Evolutionary conservation across 306 rosid species (phyloP).

Genomic region (Inga oerstediana): DNA sequence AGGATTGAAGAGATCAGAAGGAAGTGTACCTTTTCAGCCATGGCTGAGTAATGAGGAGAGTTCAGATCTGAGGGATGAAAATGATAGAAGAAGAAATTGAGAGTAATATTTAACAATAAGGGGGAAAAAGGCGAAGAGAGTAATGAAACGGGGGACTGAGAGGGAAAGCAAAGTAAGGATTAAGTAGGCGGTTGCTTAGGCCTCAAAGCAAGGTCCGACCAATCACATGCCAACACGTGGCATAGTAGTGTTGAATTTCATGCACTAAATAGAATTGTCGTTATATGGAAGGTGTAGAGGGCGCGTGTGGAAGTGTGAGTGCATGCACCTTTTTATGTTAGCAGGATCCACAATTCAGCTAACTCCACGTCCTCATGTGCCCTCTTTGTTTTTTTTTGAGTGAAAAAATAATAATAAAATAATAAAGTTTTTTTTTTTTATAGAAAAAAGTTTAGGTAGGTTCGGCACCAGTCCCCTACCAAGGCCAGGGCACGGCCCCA

Average conservation of each 20-base stretch:
- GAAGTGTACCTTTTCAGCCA: conserved; percentile 39
- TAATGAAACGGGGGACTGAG: background rate
- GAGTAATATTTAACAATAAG: background rate
- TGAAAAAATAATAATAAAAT: too few species aligned
- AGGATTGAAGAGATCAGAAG: background rate
- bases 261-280: conserved; percentile 4
- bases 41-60: conserved; percentile 18
- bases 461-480: too few species aligned
- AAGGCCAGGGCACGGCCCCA: too few species aligned
- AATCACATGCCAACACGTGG: conserved; percentile 33
- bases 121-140: background rate
- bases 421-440: too few species aligned
- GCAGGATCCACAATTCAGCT: background rate
- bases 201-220: background rate
- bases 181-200: conserved; percentile 9
- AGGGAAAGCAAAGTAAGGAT: background rate
- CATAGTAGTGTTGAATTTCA: conserved; percentile 20
- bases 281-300: background rate
- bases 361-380: background rate
- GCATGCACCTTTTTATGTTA: background rate
- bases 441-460: too few species aligned
- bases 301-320: background rate
- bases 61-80: background rate
- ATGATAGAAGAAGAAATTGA: background rate
- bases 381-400: background rate